A percentile compares a stretch with the other conserved stretches of the same genome.
phyloP scores from a whole-genome alignment of 176 grass and related monocot species.

The Eragrostis nindensis region DNA sequence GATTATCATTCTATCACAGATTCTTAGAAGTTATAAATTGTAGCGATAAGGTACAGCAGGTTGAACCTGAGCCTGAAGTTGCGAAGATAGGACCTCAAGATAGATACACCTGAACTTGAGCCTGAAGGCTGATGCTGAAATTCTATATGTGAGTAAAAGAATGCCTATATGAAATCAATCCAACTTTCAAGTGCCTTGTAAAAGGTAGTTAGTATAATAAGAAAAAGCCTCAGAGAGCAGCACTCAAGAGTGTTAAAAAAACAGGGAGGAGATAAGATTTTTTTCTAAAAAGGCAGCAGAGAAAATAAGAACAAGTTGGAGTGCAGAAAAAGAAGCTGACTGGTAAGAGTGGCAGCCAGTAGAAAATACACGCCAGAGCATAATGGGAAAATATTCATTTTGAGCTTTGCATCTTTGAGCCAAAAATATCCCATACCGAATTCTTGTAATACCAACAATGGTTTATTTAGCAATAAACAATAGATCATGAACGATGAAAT shows the following conservation, averaged over 20 bases:
- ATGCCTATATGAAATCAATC: not conserved
- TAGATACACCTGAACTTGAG: not conserved
- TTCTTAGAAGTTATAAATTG: not conserved
- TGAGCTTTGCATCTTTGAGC: slow-evolving; percentile 18
- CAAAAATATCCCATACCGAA: not conserved
- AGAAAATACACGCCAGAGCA: slow-evolving; percentile 7
- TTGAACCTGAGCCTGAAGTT: not conserved
- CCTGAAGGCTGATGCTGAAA: not conserved
- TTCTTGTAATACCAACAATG: not conserved
- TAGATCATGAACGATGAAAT: not conserved
- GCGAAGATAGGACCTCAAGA: not conserved
- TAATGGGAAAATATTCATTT: slow-evolving; percentile 1
- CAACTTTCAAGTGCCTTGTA: not conserved
- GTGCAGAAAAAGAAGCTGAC: not conserved
- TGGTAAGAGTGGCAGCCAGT: slow-evolving; percentile 20
- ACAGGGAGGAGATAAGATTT: not conserved
- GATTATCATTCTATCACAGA: not conserved
- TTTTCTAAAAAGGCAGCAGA: not conserved
- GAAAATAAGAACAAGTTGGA: slow-evolving; percentile 25
- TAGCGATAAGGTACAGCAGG: not conserved
- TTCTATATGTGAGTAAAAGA: not conserved
- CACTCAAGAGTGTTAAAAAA: not conserved
- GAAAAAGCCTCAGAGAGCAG: not conserved
- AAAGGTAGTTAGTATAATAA: not conserved
- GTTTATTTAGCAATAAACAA: not conserved